Base-by-base conservation (phyloP, 2,329 filamentous ascomycete genomes). In the Setomelanomma holmii region DNA sequence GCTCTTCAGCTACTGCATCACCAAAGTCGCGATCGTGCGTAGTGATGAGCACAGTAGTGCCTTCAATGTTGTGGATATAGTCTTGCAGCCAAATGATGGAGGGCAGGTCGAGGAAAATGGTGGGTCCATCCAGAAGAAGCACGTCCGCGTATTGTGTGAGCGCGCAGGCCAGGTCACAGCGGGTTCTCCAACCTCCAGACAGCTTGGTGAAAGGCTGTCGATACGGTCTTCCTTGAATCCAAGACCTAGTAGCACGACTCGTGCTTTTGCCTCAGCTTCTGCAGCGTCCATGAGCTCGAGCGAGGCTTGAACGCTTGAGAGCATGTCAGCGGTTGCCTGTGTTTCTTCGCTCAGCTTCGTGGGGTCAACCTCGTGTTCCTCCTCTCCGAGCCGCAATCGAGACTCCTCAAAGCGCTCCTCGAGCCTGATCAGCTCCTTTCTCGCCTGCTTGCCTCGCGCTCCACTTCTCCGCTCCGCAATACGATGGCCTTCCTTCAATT, bases 21-120 rank as follows among this genome's bases (percentile, higher is more conserved):
- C 88, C 84, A 67, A 96, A 96, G 60, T 89, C 88, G 14, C 91
- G 84, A 71, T 96, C 91, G 75, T 96, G 91, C 0, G 91, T 95
- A 2, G 95, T 90, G 1, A 95, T 78, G 14, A 96, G 79, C 1
- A 95, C 80, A 0, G 90, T 95, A 0, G 81, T 84, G 0, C 72
- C 72, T 17, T 85, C 82, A 4, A 81, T 76, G 33, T 82, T 78
- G 45, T 77, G 77, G 8, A 96, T 83, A 66, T 92, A 88, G 11
- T 83, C 82, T 67, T 96, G 88, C 1, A 96, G 80, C 90, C 91
- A 96, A 49, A 96, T 85, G 51, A 96, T 92, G 1, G 89, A 90
- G 0, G 92, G 81, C 0, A 96, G 79, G 66, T 96, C 91, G 1
- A 96, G 82, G 68, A 91, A 96, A 67, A 96, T 96, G 27, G 91